A percentile compares a stretch with the other conserved stretches of the same genome.
phyloP scores from a whole-genome alignment of 106 monocot genomes.

The Acanthochlamys bracteata region DNA sequence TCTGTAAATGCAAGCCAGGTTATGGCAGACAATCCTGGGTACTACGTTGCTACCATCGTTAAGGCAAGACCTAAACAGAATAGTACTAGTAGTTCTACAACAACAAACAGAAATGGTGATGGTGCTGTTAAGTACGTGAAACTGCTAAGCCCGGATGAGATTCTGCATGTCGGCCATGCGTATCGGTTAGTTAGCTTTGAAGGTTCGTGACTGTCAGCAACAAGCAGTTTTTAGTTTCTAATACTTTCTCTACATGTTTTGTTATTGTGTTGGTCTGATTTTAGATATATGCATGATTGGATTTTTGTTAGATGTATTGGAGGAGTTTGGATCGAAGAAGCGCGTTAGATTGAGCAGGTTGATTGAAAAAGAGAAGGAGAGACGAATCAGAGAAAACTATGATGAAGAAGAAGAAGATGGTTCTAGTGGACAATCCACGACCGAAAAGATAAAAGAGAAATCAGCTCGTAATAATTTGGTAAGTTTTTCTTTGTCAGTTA shows the following conservation, averaged over 20 bases:
- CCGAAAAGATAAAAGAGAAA: neutral
- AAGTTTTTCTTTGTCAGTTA: too few species aligned
- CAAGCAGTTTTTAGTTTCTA: neutral
- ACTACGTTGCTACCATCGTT: conserved; percentile 45
- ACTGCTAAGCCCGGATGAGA: conserved; percentile 48
- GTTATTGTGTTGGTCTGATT: neutral
- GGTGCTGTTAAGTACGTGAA: conserved; percentile 26
- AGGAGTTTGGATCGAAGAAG: conserved; percentile 24
- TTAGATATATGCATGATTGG: neutral
- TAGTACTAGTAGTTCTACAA: neutral
- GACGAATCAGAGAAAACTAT: neutral
- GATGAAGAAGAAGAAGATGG: conserved; percentile 7
- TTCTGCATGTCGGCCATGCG: conserved; percentile 37
- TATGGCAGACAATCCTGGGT: conserved; percentile 56
- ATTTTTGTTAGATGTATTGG: conserved; percentile 14
- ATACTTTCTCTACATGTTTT: neutral
- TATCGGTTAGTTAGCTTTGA: conserved; percentile 50
- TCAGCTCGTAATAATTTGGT: too few species aligned
- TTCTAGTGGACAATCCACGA: neutral
- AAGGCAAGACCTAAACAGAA: neutral
- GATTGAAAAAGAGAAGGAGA: conserved; percentile 6
- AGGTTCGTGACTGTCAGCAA: conserved; percentile 2
- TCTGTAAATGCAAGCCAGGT: conserved; percentile 35
- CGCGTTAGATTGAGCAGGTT: conserved; percentile 15
- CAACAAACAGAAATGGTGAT: neutral